A percentile compares a stretch with the other conserved stretches of the same genome.
These are phyloP conservation scores for Rugonectria rugulosa DNA, from an alignment of 2,329 filamentous ascomycete genomes.

Conservation along the genomic window DNA sequence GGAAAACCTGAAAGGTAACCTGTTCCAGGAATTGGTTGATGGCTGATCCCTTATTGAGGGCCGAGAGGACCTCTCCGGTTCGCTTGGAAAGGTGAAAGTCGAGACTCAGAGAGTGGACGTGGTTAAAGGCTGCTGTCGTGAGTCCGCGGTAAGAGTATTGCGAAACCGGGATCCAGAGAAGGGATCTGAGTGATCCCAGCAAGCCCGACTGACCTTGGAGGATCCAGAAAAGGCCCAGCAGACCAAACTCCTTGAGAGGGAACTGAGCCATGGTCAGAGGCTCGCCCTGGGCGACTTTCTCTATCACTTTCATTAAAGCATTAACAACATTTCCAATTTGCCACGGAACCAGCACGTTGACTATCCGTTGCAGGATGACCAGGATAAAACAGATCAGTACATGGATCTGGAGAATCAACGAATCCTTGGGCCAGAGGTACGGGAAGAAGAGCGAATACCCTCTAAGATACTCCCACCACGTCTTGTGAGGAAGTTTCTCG, in stretches of 20 bases:
- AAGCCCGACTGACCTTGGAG: slow-evolving; percentile 90
- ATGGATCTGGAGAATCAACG: slow-evolving; percentile 74
- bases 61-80: slow-evolving; percentile 94
- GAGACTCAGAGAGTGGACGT: slow-evolving; percentile 92
- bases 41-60: slow-evolving; percentile 92
- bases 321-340: slow-evolving; percentile 85
- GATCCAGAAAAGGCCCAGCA: slow-evolving; percentile 74
- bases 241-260: slow-evolving; percentile 45
- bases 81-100: slow-evolving; percentile 98
- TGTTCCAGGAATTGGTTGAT: slow-evolving; percentile 98
- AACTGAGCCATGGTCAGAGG: slow-evolving; percentile 45
- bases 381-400: slow-evolving; percentile 85
- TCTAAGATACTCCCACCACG: slow-evolving; percentile 94
- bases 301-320: slow-evolving; percentile 63
- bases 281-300: slow-evolving; percentile 54
- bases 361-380: slow-evolving; percentile 78
- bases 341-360: slow-evolving; percentile 86
- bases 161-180: slow-evolving; percentile 94
- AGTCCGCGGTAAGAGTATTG: slow-evolving; percentile 96
- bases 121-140: slow-evolving; percentile 94
- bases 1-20: slow-evolving; percentile 93
- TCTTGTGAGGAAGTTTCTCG: slow-evolving; percentile 82
- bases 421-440: slow-evolving; percentile 93
- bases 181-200: slow-evolving; percentile 80
- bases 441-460: slow-evolving; percentile 95